phyloP scores from a whole-genome alignment of 148 eudicot species.

The Rhododendron simsii region DNA sequence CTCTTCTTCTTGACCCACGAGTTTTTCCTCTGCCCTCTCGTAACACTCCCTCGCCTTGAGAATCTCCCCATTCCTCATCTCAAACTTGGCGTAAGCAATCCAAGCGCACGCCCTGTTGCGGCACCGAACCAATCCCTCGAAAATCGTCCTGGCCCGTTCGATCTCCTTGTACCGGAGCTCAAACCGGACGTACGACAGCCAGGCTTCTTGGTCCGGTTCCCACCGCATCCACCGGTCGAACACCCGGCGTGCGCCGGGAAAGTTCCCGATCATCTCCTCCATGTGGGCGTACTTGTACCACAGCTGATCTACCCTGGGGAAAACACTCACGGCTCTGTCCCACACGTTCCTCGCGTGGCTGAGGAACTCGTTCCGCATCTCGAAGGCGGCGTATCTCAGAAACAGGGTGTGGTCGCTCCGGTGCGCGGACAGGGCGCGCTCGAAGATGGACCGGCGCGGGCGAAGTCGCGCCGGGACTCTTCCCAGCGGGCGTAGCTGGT shows the following conservation, averaged over 20 bases:
- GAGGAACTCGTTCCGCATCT: constrained; percentile 66
- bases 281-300: constrained; percentile 33
- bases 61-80: constrained; percentile 81
- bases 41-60: constrained; percentile 63
- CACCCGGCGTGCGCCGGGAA: constrained; percentile 72
- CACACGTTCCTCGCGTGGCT: background rate
- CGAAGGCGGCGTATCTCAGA: constrained; percentile 75
- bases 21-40: constrained; percentile 67
- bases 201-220: constrained; percentile 81
- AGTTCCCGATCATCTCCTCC: constrained; percentile 81
- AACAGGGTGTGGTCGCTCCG: constrained; percentile 51
- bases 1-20: constrained; percentile 69
- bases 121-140: constrained; percentile 64
- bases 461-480: constrained; percentile 74
- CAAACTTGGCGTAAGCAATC: constrained; percentile 79
- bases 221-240: constrained; percentile 87
- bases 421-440: constrained; percentile 33
- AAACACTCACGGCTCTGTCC: background rate
- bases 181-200: constrained; percentile 74
- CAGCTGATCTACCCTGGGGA: background rate
- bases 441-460: constrained; percentile 53
- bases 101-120: constrained; percentile 62
- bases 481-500: constrained; percentile 90
- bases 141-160: constrained; percentile 67
- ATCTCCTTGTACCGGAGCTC: constrained; percentile 80